Base-by-base conservation (phyloP, 441 rosid genomes). In the Aquilaria agallochum region DNA sequence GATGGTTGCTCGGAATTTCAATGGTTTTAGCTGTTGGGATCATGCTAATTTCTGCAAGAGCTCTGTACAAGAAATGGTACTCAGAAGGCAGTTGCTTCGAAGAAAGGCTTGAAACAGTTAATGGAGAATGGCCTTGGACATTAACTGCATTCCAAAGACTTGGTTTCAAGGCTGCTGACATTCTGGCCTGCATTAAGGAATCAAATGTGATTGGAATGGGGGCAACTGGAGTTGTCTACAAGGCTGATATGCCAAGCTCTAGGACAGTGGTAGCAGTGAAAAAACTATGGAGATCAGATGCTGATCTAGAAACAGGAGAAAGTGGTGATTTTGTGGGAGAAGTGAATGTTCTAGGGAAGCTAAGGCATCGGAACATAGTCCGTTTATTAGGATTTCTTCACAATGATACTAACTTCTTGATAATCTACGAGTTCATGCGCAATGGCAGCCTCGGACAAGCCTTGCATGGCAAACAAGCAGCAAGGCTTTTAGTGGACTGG, bases 71-170 rank as follows among this genome's bases (percentile, higher is more conserved):
- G 59, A 83, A 71, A 68, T 80, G 87, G 89, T 67, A 78, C 34
- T 54, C 78, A 0, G 58, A 67, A 33, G 82, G 85, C 32, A 72
- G 76, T 66, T 82, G 85, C 75, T 72, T 78, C 15, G 74, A 70
- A 59, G 87, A 74, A 55, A 70, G 71, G 55, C 67, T 70, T n/a
- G 75, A 78, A 62, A 68, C 63, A 12, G 78, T 79, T 49, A 80
- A 70, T 8, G 85, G 82, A 45, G 89, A 88, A 60, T 91, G 97
- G 97, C 96, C 97, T 1, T 91, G 97, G 97, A 83, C 82, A 67
- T 55, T 91, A 50, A 72, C 80, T 83, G 94, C 94, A 65, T 91
- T 88, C 84, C 97, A 91, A 60, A 85, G 92, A 68, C 79, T 91
- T n/a, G 80, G 84, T 8, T 86, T 91, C 71, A 85, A 89, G 12